These are phyloP conservation scores for Paecilomyces sp. DNA, from an alignment of 2,329 filamentous ascomycete species.

Conservation along the genomic window DNA sequence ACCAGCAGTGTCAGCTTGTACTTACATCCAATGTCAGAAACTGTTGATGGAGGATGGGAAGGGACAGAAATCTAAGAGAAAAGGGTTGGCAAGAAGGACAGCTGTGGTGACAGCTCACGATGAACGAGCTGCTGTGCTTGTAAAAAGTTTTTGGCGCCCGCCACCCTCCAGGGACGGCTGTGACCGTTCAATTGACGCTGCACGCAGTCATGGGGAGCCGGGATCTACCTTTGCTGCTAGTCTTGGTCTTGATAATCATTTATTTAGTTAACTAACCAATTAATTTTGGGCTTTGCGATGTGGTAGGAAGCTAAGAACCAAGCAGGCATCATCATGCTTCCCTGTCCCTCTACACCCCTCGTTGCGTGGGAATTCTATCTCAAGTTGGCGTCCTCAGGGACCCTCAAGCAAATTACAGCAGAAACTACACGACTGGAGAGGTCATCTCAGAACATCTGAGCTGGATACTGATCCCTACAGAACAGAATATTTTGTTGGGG, in stretches of 20 bases:
- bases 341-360: neutral
- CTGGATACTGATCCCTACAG: neutral
- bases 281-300: neutral
- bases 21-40: neutral
- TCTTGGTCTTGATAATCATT: neutral
- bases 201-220: neutral
- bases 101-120: neutral
- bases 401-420: neutral
- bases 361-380: neutral
- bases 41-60: neutral
- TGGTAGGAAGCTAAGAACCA: neutral
- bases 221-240: neutral
- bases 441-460: neutral
- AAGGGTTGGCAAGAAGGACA: neutral
- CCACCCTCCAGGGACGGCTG: conserved; percentile 11
- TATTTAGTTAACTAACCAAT: neutral
- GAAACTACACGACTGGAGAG: neutral
- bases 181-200: neutral
- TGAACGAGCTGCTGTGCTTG: neutral
- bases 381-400: neutral
- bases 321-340: neutral
- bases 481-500: neutral
- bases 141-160: conserved; percentile 1
- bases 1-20: neutral
- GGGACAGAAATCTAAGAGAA: neutral